Base-by-base conservation (phyloP, 2,329 filamentous ascomycete genomes). In the Phyllosticta citriasiana region DNA sequence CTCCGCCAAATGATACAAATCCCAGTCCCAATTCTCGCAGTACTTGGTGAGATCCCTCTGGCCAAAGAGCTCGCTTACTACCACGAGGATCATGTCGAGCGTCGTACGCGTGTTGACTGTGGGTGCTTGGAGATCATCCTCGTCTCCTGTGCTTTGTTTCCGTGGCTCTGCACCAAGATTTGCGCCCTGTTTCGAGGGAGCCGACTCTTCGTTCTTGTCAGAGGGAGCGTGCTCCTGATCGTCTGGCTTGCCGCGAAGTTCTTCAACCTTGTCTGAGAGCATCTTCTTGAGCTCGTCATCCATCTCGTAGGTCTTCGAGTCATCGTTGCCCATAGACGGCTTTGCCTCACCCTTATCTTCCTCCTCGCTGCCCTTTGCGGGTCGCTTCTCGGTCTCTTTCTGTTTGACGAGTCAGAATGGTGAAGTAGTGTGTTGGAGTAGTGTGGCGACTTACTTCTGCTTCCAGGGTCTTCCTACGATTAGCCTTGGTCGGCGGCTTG, bases 11-110 rank as follows among this genome's bases (percentile, higher is more conserved):
- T n/a, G 40, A n/a, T 47, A 47, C 16, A 47, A n/a, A 4, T 47
- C 40, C 40, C 40, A 47, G 7, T 47, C 62, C 68, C 82, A 84
- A 19, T 74, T 62, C 62, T 87, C 83, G 62, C 91, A 83, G 64
- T 87, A 88, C 67, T 88, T 85, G 56, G 97, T 80, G 64, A 97
- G 75, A 73, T 97, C 93, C 65, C 87, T 82, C 75, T 97, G 93
- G 1, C 93, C 91, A 74, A 92, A 97, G 66, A 89, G 85, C 74
- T 96, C 91, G 67, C 91, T 92, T 55, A 88, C 87, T 40, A 97
- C 82, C 0, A 89, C 94, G 66, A 97, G 78, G 59, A 97, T 89
- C 90, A 96, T 96, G 74, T 95, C 92, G 35, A 97, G 79, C 51
- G 91, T 91, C n/a, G 85, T 87, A 27, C 83, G 79, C 1, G 72